Base-by-base conservation (phyloP, 805 yeast genomes). In the Wickerhamiella kazuoi region DNA sequence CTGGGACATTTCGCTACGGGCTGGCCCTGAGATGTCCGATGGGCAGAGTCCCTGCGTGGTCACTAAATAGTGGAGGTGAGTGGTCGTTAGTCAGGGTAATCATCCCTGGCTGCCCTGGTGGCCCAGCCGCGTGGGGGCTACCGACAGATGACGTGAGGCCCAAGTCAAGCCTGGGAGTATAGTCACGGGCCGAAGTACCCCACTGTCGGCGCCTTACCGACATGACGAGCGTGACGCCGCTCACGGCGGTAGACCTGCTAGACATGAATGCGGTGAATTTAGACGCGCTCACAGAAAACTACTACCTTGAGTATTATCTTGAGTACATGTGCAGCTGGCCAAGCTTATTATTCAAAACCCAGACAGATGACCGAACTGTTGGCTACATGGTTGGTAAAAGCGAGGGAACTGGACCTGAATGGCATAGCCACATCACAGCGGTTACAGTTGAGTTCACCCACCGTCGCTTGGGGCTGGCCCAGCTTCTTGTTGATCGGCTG, bases 341-440 rank as follows among this genome's bases (percentile, higher is more conserved):
- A 5, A 68, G 83, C 26, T 62, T 90, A 35, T 79, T 84, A 58
- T 87, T 84, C 69, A 79, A 83, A 54, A 72, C 86, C 9, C 62
- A 61, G 2, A 51, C 49, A 30, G 43, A 53, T 3, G 41, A 46
- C 29, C 52, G 54, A 7, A 51, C 62, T 13, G 58, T 63, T 0
- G 65, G 68, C 5, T 56, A 58, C 44, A 56, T 90, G 93, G 74
- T 90, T 74, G 97, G 93, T n/a, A 90, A 90, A 56, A 76, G 93
- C 1, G 98, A 90, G 56, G 98, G 98, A 0, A 64, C 64, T 29
- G 72, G 68, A 4, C 72, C 68, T 35, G 90, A 84, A 43, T 87
- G 96, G 94, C 99, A 90, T 53, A 73, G 94, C 1, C 99, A 90
- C 56, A 84, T 90, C 37, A 83, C 97, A 0, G 97, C 98, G 0